phyloP scores from a whole-genome alignment of 2,329 filamentous ascomycete species.

The Epichloe coenophiala region DNA sequence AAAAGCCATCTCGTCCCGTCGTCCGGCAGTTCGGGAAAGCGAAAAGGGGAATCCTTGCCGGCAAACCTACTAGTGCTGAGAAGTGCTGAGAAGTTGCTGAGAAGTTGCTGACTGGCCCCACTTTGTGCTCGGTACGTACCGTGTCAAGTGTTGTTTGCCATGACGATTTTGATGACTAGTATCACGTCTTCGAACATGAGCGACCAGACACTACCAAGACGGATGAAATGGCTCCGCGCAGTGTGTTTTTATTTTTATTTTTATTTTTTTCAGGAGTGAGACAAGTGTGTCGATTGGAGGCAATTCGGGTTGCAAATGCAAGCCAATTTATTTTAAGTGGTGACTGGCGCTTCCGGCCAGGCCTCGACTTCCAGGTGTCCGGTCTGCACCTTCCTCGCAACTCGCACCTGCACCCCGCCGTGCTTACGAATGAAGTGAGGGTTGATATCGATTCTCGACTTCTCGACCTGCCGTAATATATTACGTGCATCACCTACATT shows the following conservation, averaged over 20 bases:
- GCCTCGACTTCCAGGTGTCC: too few species aligned
- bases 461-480: neutral
- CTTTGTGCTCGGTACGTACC: neutral
- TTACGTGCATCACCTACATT: neutral
- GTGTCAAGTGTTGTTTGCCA: too few species aligned
- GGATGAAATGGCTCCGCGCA: neutral
- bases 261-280: neutral
- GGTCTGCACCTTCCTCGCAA: neutral
- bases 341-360: too few species aligned
- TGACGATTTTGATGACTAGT: too few species aligned
- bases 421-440: neutral
- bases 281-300: too few species aligned
- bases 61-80: neutral
- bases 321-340: too few species aligned
- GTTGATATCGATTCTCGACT: neutral
- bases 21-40: neutral
- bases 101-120: neutral
- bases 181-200: too few species aligned
- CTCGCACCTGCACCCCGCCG: neutral
- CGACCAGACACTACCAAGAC: too few species aligned
- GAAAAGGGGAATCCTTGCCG: neutral
- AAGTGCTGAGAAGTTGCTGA: neutral
- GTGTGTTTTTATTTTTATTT: too few species aligned
- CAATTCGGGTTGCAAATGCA: too few species aligned
- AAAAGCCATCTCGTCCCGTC: neutral